phyloP scores from a whole-genome alignment of 2,329 filamentous ascomycete genomes.

The Cordyceps militaris region DNA sequence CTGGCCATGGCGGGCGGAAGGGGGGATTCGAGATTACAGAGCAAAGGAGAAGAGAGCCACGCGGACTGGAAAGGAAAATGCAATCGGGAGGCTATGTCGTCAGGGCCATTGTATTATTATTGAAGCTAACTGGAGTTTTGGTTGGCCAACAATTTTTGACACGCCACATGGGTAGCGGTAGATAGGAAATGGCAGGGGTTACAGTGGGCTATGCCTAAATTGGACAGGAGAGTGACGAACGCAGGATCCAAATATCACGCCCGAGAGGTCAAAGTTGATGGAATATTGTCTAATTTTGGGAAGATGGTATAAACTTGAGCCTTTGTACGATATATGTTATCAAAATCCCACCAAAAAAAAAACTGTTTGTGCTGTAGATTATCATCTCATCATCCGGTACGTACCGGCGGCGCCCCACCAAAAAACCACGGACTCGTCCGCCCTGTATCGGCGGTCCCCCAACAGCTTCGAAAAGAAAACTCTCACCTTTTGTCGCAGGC shows the following conservation, averaged over 20 bases:
- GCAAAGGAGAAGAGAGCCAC: not conserved
- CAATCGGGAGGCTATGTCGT: not conserved
- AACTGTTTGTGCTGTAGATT: not conserved
- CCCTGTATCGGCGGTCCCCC: conserved; percentile 24
- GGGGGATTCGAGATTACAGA: not conserved
- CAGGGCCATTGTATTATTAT: not conserved
- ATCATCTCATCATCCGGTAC: not conserved
- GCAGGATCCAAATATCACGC: not conserved
- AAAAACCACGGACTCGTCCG: conserved; percentile 26
- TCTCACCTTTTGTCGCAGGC: conserved; percentile 19
- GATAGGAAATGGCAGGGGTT: conserved; percentile 8
- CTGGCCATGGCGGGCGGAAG: not conserved
- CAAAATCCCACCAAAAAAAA: not conserved
- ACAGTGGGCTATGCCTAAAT: not conserved
- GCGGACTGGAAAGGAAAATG: not conserved
- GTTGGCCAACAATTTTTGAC: conserved; percentile 6
- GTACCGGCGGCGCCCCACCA: conserved; percentile 18
- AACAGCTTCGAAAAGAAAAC: conserved; percentile 27
- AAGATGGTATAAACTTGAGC: not conserved
- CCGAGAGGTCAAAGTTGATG: not conserved
- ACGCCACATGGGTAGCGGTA: conserved; percentile 7
- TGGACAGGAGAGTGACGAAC: not conserved
- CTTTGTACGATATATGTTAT: no score
- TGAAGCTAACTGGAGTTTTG: not conserved
- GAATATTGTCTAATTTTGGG: not conserved